phyloP scores from a whole-genome alignment of 805 yeast species.

The Cyberlindnera euphorbiae region DNA sequence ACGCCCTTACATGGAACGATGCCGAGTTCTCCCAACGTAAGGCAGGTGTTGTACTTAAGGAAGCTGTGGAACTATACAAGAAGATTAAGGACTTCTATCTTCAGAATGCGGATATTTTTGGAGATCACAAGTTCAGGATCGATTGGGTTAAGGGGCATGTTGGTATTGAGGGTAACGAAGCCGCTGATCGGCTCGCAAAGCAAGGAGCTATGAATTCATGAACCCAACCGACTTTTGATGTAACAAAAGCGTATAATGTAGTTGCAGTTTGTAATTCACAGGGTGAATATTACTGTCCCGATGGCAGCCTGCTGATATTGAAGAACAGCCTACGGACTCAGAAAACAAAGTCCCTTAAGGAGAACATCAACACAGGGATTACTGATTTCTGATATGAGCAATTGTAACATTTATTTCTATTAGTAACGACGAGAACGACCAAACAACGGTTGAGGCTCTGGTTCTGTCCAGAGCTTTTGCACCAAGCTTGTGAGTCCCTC shows the following conservation, averaged over 20 bases:
- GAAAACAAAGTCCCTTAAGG: no score
- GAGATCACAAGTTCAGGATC: conserved; percentile 38
- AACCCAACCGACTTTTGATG: no score
- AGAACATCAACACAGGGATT: no score
- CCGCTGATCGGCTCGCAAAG: conserved; percentile 73
- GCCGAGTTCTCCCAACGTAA: conserved; percentile 46
- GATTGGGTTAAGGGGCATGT: conserved; percentile 70
- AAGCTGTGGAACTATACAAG: conserved; percentile 37
- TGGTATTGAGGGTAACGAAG: conserved; percentile 66
- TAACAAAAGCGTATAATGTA: no score
- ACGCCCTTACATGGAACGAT: conserved; percentile 52
- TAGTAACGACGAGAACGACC: conserved; percentile 10
- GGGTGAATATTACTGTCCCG: no score
- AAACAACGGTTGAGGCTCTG: conserved; percentile 16
- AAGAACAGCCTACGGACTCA: no score
- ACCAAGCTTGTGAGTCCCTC: conserved; percentile 73
- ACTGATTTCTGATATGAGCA: no score
- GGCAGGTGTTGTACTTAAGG: conserved; percentile 29
- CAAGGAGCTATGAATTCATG: conserved; percentile 42
- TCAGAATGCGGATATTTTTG: conserved; percentile 20
- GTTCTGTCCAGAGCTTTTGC: conserved; percentile 32
- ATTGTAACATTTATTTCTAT: no score
- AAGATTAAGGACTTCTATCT: conserved; percentile 35
- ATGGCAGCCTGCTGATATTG: no score
- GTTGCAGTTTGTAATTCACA: no score